A percentile compares a stretch with the other conserved stretches of the same genome.
These are phyloP conservation scores for Arthromyces matolae DNA, from an alignment of 768 basidiomycete genomes.

Conservation along the genomic window DNA sequence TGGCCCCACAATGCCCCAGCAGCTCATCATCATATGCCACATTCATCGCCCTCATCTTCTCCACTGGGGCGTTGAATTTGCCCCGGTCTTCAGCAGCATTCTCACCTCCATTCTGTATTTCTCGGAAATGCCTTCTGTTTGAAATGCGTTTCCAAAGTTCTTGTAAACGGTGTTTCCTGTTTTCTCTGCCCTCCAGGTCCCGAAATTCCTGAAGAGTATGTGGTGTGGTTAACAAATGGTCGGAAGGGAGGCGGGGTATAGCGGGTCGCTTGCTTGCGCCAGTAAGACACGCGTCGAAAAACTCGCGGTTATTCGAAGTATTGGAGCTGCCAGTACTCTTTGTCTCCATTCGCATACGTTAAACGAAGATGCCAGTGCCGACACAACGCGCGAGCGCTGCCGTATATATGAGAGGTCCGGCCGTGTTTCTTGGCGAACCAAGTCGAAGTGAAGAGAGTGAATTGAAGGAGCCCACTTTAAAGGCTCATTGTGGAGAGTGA, in stretches of 20 bases:
- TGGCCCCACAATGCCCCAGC: conserved; percentile 48
- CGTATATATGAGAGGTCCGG: conserved; percentile 9
- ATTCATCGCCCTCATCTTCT: conserved; percentile 65
- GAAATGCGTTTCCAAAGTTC: conserved; percentile 63
- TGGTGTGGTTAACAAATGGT: conserved; percentile 42
- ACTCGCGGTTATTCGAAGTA: conserved; percentile 42
- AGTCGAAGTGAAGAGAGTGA: conserved; percentile 8
- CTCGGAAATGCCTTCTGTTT: conserved; percentile 18
- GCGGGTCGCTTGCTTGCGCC: conserved; percentile 52
- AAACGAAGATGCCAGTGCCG: conserved; percentile 8
- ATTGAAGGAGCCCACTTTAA: conserved; percentile 34
- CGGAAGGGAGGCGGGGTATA: conserved; percentile 59
- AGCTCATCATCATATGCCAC: conserved; percentile 81
- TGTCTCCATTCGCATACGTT: conserved; percentile 18
- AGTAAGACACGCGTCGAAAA: conserved; percentile 49
- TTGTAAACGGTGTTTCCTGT: conserved; percentile 56
- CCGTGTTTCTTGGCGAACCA: conserved; percentile 14
- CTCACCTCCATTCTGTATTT: conserved; percentile 9
- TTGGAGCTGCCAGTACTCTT: conserved; percentile 8
- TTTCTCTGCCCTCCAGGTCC: conserved; percentile 56
- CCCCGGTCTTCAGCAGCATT: conserved; percentile 10
- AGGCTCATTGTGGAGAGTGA: conserved; percentile 27
- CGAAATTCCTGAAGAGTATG: conserved; percentile 61
- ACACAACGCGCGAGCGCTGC: conserved; percentile 10
- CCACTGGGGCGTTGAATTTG: conserved; percentile 61